Base-by-base conservation (phyloP, 2,329 filamentous ascomycete genomes). In the Verticillium nonalfalfae region DNA sequence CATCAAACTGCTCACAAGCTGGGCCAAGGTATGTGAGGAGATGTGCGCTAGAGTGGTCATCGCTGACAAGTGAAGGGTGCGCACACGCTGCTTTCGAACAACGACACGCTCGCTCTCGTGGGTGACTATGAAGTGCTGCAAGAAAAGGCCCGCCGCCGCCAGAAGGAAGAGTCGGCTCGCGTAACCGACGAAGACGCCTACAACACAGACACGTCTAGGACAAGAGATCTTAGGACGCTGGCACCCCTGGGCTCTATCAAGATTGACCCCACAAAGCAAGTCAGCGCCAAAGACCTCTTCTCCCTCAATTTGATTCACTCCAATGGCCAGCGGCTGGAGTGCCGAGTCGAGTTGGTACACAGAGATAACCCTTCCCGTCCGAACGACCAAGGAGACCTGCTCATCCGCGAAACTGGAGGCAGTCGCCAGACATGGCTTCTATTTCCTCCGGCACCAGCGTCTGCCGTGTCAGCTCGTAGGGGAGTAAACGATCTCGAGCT, bases 231-330 rank as follows among this genome's bases (percentile, higher is more conserved):
- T 13, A 85, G 87, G 66, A 96, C 88, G 15, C 77, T 99, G 60
- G 86, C 85, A 13, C 84, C 90, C 1, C 81, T 93, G 39, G 84
- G 87, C 38, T 85, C 85, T 60, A 85, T 95, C 10, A 80, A 78
- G 54, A 88, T 98, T 60, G 88, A 97, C 70, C 81, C 85, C n/a
- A 83, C 79, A 45, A 87, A 92, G 60, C 91, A 93, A 69, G 96
- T 99, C 52, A 88, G 86, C 65, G 93, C 94, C 56, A 89, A 96
- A 69, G 95, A 99, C 73, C 87, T 90, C 67, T 99, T 99, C 72
- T 89, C 90, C 61, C 81, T 99, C 68, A 89, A 93, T 63, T 76
- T 99, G 14, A 82, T 85, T 58, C 95, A 99, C 73, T 96, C 94
- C 1, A 97, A 86, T 69, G 93, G 94, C 1, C 94, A 98, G 72